Conservation (phyloP, 1,139 yeast species). For the Tardiomyces digboiensis region DNA sequence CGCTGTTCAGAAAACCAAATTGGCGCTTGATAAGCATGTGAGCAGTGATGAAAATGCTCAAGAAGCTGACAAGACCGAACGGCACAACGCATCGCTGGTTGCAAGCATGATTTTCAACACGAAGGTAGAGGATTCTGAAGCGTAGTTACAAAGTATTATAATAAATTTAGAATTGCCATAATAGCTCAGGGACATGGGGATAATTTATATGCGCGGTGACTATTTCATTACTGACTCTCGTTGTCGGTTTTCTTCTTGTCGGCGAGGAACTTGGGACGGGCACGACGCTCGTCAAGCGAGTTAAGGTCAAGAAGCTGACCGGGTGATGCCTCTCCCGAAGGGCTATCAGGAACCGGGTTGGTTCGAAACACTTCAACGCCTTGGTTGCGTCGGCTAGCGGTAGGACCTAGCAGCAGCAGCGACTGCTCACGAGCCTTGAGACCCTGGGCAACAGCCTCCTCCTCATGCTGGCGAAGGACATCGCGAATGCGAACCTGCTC, state of each 20-base stretch:
- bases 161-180: too few relatives aligned
- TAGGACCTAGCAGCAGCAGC: conserved; percentile 11
- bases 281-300: conserved; percentile 12
- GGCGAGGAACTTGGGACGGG: conserved; percentile 7
- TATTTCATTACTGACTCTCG: background rate
- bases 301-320: conserved; percentile 8
- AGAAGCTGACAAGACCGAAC: background rate
- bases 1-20: conserved; percentile 79
- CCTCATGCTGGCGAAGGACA: conserved; percentile 6
- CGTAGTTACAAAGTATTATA: background rate
- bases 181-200: background rate
- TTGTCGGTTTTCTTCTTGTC: background rate
- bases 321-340: conserved; percentile 9
- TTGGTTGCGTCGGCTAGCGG: conserved; percentile 7
- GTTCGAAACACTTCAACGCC: conserved; percentile 8
- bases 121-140: background rate
- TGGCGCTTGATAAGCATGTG: conserved; percentile 64
- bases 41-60: background rate
- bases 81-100: background rate
- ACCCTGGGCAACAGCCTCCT: conserved; percentile 10
- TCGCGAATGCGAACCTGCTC: conserved; percentile 8
- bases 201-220: background rate
- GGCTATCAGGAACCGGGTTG: conserved; percentile 13
- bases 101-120: background rate
- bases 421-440: conserved; percentile 12